These are phyloP conservation scores for Vitis amurensis DNA, from an alignment of 164 flowering plant genomes.

Conservation along the genomic window DNA sequence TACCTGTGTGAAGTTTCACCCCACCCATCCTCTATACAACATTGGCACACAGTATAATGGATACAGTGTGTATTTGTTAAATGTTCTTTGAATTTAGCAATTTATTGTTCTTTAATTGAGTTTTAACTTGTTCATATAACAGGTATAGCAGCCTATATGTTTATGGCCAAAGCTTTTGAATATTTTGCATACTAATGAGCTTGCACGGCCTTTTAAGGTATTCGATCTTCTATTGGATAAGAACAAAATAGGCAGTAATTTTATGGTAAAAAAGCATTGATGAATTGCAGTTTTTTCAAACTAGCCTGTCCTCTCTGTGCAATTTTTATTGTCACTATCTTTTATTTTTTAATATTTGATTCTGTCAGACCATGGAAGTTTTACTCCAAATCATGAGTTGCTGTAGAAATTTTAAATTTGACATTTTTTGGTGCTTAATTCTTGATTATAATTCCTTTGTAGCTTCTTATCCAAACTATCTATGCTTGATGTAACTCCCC, in stretches of 20 bases:
- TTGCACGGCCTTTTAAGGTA: constrained; percentile 47
- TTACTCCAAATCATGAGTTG: too few species aligned
- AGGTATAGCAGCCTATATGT: constrained; percentile 38
- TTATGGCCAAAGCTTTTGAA: constrained; percentile 52
- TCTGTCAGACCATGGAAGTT: neutral
- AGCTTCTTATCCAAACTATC: too few species aligned
- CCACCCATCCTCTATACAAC: too few species aligned
- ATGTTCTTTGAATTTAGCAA: neutral
- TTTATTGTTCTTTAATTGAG: neutral
- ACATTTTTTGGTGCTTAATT: too few species aligned
- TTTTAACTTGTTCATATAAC: constrained; percentile 5
- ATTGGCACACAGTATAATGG: too few species aligned
- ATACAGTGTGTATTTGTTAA: too few species aligned
- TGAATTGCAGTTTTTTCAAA: neutral
- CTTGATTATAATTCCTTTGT: too few species aligned
- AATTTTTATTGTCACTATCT: neutral
- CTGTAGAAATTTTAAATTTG: too few species aligned
- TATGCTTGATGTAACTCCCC: too few species aligned
- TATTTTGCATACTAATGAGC: constrained; percentile 43
- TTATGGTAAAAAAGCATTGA: neutral
- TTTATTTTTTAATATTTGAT: neutral
- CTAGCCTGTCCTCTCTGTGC: neutral
- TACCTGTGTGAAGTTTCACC: too few species aligned
- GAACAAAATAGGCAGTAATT: neutral
- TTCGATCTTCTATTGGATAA: neutral